Evolutionary conservation across 352 stramenopile species (phyloP).

Genomic region (Peronospora farinosa): DNA sequence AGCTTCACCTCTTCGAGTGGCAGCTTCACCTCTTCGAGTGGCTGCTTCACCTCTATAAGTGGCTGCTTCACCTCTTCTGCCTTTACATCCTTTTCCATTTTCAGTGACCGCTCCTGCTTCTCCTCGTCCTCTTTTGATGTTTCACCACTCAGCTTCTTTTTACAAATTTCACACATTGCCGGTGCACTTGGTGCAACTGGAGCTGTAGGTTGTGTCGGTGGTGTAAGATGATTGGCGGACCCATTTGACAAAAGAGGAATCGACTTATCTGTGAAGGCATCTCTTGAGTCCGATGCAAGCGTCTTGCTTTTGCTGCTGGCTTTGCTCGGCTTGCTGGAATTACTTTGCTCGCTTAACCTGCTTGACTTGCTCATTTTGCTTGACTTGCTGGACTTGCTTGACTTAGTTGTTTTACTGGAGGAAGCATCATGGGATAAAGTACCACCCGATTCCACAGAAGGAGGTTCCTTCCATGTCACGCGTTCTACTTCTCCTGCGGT

Average conservation of each 20-base stretch:
- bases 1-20: conserved; percentile 23
- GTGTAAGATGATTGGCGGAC: conserved; percentile 15
- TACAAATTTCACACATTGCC: conserved; percentile 51
- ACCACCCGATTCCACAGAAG: conserved; percentile 25
- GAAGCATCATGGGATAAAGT: conserved; percentile 2
- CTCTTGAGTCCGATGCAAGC: conserved; percentile 15
- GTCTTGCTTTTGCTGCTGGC: conserved; percentile 25
- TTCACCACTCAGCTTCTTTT: conserved; percentile 51
- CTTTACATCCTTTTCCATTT: conserved; percentile 33
- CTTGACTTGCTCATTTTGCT: conserved; percentile 28
- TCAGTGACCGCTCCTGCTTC: conserved; percentile 18
- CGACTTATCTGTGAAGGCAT: conserved; percentile 15
- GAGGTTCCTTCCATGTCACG: conserved; percentile 70
- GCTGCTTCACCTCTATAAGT: too few species aligned
- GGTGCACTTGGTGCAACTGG: conserved; percentile 26
- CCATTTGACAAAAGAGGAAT: conserved; percentile 16
- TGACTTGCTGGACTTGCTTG: conserved; percentile 28
- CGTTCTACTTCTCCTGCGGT: conserved; percentile 56
- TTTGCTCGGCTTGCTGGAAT: conserved; percentile 18
- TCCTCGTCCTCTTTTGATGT: conserved; percentile 26
- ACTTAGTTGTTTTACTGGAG: conserved; percentile 19
- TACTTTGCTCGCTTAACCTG: conserved; percentile 19
- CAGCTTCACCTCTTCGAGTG: not conserved
- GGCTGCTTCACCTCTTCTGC: conserved; percentile 29
- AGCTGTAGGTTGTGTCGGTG: conserved; percentile 12